Percentiles rank a stretch among this genome's conserved stretches.
Conservation (phyloP, 1,284 basidiomycete species). For the Cryptococcus sp. region DNA sequence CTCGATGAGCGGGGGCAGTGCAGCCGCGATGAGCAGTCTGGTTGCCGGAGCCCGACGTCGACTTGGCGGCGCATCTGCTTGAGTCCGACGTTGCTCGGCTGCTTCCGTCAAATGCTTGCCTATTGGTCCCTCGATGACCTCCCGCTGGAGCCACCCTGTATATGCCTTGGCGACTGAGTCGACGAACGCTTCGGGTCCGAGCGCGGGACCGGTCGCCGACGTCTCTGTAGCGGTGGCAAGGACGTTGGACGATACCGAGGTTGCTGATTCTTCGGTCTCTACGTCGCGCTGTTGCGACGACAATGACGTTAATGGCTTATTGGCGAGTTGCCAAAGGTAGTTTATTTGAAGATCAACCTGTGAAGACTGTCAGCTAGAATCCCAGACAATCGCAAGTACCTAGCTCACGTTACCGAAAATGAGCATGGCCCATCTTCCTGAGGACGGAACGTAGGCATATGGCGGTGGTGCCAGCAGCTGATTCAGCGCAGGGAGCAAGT, state of each 20-base stretch:
- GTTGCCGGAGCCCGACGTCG: constrained; percentile 14
- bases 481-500: constrained; percentile 41
- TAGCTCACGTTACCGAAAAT: constrained; percentile 47
- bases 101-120: constrained; percentile 22
- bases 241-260: constrained; percentile 11
- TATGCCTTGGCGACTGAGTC: constrained; percentile 36
- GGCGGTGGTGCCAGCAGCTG: constrained; percentile 40
- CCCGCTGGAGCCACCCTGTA: constrained; percentile 39
- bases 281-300: constrained; percentile 21
- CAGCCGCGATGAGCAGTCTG: constrained; percentile 40
- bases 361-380: neutral
- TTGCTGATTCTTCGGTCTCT: constrained; percentile 1
- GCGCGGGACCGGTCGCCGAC: constrained; percentile 35
- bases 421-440: constrained; percentile 38
- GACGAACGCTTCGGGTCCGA: constrained; percentile 45
- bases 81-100: neutral
- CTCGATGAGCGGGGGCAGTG: constrained; percentile 45
- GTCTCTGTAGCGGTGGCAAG: constrained; percentile 45
- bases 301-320: constrained; percentile 34
- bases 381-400: neutral
- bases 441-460: constrained; percentile 37
- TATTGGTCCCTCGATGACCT: constrained; percentile 46
- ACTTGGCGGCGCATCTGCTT: constrained; percentile 1
- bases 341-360: constrained; percentile 52
- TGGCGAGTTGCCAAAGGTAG: constrained; percentile 48